Evolutionary conservation across 2,329 filamentous ascomycete genomes (phyloP), one percentile per base, ranked within the genome.

Genomic region (Paecilomyces dactylethromorphus): DNA sequence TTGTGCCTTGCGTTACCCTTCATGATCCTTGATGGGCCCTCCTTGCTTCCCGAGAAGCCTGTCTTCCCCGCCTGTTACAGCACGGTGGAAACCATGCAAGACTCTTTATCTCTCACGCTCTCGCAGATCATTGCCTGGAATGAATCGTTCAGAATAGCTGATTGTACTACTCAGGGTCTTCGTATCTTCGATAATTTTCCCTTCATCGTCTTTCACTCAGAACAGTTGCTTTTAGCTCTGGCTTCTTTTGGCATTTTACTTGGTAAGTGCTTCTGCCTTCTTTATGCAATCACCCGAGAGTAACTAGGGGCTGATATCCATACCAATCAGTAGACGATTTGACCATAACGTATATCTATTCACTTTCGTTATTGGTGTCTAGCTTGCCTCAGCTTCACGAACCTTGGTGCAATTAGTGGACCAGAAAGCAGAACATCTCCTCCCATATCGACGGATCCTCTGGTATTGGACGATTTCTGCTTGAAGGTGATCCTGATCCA

Each of bases 301-400:
- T 21, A 13, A 24, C 18, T 29, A 22, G 50, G 18, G 22, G 22
- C 22, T 52, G 22, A 63, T 66, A 64, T 71, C 73, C 65, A 62
- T 71, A 66, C 73, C 76, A 65, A 76, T 74, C 62, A 67, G 64
- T 66, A 65, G 66, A 63, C 69, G 76, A 74, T 76, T 76, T 69
- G 68, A 71, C 61, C 62, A 63, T 62, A 63, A 62, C 63, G 62
- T 45, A n/a, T 45, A 59, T 62, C 63, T 64, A 67, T 63, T 69
- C 15, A 45, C n/a, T 69, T 68, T 68, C 65, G 66, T 67, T 69
- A 65, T 66, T 65, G n/a, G n/a, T 45, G 62, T 68, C 68, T 62
- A 65, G 59, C 58, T 58, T 65, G 64, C 65, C 58, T 65, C 62
- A 65, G 52, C 58, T 64, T 70, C 66, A 71, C 68, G 69, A 70